These are phyloP conservation scores for Talaromyces rugulosus DNA, from an alignment of 2,329 filamentous ascomycete species.

Conservation along the genomic window DNA sequence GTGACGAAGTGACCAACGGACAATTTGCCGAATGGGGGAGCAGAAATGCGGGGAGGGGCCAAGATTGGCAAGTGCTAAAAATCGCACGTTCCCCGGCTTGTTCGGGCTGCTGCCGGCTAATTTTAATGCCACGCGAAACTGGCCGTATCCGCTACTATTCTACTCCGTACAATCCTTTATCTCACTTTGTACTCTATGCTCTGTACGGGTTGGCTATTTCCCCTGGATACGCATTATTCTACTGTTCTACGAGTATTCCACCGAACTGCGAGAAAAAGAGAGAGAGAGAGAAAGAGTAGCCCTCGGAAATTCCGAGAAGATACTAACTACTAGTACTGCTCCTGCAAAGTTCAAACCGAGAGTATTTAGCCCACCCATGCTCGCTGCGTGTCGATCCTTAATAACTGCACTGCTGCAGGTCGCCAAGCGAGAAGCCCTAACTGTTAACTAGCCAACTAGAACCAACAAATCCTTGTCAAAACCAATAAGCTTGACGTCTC, in stretches of 20 bases:
- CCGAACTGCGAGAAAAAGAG: too few relatives aligned
- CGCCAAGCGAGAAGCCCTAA: neutral
- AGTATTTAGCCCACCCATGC: neutral
- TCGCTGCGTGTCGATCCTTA: neutral
- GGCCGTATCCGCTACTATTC: neutral
- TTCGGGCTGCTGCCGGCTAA: neutral
- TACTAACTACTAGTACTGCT: neutral
- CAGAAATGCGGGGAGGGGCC: neutral
- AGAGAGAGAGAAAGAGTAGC: too few relatives aligned
- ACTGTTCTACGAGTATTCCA: neutral
- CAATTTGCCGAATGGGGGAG: neutral
- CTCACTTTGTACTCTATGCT: too few relatives aligned
- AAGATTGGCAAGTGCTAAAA: too few relatives aligned
- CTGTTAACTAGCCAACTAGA: neutral
- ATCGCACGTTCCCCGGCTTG: neutral
- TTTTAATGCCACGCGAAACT: neutral
- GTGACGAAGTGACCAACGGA: neutral
- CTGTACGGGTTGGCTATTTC: too few relatives aligned
- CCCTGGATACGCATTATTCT: neutral
- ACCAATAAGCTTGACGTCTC: too few relatives aligned
- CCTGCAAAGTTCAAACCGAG: too few relatives aligned
- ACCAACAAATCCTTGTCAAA: neutral
- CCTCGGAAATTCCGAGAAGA: neutral
- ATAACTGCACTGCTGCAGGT: neutral
- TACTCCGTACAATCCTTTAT: neutral